Percentiles rank a stretch among this genome's conserved stretches.
phyloP scores from a whole-genome alignment of 257 asterid species.

The Fraxinus anomala region DNA sequence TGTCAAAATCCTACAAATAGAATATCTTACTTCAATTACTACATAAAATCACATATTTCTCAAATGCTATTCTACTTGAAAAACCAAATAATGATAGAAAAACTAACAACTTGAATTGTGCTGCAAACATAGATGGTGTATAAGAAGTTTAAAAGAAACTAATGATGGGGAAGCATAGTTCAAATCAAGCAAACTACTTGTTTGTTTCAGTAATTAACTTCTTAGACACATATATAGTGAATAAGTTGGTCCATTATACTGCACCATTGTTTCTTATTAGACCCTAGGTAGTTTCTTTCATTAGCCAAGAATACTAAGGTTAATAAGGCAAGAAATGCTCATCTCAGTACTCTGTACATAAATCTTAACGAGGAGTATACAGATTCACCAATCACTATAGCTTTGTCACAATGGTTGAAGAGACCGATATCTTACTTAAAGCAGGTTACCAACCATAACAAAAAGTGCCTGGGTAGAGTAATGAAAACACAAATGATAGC shows the following conservation, averaged over 20 bases:
- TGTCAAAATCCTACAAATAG: neutral
- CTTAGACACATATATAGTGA: too few relatives aligned
- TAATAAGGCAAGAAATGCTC: too few relatives aligned
- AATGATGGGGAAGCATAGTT: neutral
- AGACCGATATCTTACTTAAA: slow-evolving; percentile 56
- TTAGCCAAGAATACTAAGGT: too few relatives aligned
- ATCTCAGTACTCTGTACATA: too few relatives aligned
- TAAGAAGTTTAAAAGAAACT: neutral
- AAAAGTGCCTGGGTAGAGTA: slow-evolving; percentile 56
- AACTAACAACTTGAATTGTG: too few relatives aligned
- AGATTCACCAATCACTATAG: too few relatives aligned
- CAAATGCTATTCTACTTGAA: neutral
- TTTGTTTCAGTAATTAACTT: neutral
- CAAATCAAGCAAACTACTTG: neutral
- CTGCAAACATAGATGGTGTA: too few relatives aligned
- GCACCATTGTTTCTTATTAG: too few relatives aligned
- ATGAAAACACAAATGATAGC: slow-evolving; percentile 67
- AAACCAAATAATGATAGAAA: neutral
- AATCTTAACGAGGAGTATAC: too few relatives aligned
- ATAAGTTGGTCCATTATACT: too few relatives aligned
- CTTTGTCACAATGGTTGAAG: neutral
- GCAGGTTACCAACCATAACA: slow-evolving; percentile 23
- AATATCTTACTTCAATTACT: neutral
- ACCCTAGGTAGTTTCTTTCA: too few relatives aligned
- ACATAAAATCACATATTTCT: neutral